These are phyloP conservation scores for Acanthamoeba healyi DNA, from an alignment of 208 protist genomes.

Conservation along the genomic window DNA sequence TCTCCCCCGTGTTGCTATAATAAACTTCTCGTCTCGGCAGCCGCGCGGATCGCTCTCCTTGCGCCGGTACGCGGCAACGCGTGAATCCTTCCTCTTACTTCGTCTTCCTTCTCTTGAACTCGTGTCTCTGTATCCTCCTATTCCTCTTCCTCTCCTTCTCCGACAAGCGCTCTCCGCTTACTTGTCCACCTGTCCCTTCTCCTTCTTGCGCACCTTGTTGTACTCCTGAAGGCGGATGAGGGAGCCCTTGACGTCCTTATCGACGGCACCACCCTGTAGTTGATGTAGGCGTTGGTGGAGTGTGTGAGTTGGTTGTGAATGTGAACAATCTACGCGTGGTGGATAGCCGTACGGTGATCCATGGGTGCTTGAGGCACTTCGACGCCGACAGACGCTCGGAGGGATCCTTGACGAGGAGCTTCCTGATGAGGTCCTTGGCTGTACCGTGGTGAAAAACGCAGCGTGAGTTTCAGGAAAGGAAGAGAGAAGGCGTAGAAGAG, in stretches of 20 bases:
- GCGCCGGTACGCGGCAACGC: not conserved
- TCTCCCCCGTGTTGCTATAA: not conserved
- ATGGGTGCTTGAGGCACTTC: constrained; percentile 85
- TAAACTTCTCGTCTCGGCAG: too few relatives aligned
- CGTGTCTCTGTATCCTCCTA: too few relatives aligned
- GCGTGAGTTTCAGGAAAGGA: too few relatives aligned
- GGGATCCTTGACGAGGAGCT: constrained; percentile 85
- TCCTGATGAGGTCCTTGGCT: constrained; percentile 86
- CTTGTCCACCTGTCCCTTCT: constrained; percentile 66
- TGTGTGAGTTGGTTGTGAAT: not conserved
- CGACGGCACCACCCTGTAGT: constrained; percentile 45
- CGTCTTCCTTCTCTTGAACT: too few relatives aligned
- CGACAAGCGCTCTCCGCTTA: not conserved
- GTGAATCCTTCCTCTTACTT: not conserved
- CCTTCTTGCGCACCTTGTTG: constrained; percentile 74
- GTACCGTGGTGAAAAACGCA: not conserved
- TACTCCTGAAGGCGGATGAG: constrained; percentile 70
- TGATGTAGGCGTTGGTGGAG: not conserved
- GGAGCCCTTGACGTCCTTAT: constrained; percentile 70
- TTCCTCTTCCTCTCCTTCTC: not conserved
- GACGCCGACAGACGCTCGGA: constrained; percentile 81
- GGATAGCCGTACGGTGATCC: constrained; percentile 74
- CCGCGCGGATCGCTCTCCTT: not conserved
- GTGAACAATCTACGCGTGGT: too few relatives aligned
- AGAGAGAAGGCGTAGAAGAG: not conserved